Conservation (phyloP, 441 rosid genomes). For the Populus tomentosa region DNA sequence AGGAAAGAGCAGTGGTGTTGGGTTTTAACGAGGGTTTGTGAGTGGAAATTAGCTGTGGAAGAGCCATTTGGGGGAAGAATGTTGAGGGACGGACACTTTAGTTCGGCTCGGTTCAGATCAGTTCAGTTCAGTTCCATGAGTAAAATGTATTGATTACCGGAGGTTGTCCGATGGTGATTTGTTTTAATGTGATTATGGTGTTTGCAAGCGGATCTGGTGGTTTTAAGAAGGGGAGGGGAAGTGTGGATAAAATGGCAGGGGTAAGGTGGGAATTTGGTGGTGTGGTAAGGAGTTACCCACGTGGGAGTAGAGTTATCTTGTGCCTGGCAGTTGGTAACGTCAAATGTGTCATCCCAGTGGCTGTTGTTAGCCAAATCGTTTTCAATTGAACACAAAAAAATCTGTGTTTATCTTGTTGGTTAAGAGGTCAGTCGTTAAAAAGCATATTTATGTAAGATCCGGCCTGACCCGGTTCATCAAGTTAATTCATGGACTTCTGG, state of each 20-base stretch:
- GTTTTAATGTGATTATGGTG: not conserved
- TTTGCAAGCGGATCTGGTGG: not conserved
- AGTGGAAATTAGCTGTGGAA: slow-evolving; percentile 39
- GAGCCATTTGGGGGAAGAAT: slow-evolving; percentile 31
- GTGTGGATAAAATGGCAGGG: slow-evolving; percentile 29
- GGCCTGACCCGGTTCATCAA: not conserved
- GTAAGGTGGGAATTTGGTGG: not conserved
- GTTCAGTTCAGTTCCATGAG: not conserved
- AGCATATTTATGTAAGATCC: not conserved
- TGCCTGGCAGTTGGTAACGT: not conserved
- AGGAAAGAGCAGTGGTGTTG: slow-evolving; percentile 6
- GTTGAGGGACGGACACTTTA: not conserved
- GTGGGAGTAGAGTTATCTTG: slow-evolving; percentile 27
- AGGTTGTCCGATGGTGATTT: not conserved
- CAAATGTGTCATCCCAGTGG: not conserved
- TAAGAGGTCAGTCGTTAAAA: not conserved
- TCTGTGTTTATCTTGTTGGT: not conserved
- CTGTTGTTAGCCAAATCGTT: not conserved
- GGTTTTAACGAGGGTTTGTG: slow-evolving; percentile 39
- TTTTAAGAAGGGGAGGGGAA: not conserved
- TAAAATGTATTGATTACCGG: not conserved
- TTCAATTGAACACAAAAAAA: not conserved
- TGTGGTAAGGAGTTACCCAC: slow-evolving; percentile 18
- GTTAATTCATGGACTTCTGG: not conserved
- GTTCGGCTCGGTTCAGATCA: not conserved